Evolutionary conservation across 805 yeast genomes (phyloP).

Genomic region (Vanderwaltozyma yarrowii): DNA sequence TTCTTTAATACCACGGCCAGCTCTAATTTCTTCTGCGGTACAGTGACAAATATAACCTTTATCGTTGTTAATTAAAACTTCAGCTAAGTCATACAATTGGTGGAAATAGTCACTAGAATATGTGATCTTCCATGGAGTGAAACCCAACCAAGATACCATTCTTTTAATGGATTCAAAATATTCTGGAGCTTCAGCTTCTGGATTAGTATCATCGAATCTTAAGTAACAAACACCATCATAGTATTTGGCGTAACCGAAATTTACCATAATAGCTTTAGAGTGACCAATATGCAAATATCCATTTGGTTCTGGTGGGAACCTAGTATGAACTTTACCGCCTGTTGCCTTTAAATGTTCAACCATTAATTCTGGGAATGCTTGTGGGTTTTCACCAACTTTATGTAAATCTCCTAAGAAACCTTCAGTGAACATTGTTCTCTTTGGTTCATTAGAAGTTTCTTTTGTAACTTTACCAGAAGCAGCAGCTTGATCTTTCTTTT

Average conservation of each 20-base stretch:
- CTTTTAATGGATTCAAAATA: slow-evolving; percentile 76
- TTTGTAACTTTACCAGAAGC: slow-evolving; percentile 4
- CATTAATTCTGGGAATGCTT: slow-evolving; percentile 77
- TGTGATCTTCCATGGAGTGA: slow-evolving; percentile 86
- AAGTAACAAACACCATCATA: slow-evolving; percentile 82
- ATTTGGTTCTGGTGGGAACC: slow-evolving; percentile 98
- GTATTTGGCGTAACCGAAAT: slow-evolving; percentile 91
- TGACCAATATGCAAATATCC: slow-evolving; percentile 99
- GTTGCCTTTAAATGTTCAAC: slow-evolving; percentile 69
- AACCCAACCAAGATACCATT: slow-evolving; percentile 92
- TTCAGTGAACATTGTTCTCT: slow-evolving; percentile 80
- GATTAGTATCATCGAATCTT: slow-evolving; percentile 95
- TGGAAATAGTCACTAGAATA: slow-evolving; percentile 96
- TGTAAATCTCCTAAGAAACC: slow-evolving; percentile 95
- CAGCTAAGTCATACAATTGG: slow-evolving; percentile 79
- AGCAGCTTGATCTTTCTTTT: slow-evolving; percentile 21
- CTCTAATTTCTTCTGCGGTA: slow-evolving; percentile 82
- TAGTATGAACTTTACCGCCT: slow-evolving; percentile 74
- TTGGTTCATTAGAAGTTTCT: slow-evolving; percentile 9
- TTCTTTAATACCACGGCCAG: slow-evolving; percentile 79
- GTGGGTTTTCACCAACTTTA: slow-evolving; percentile 92
- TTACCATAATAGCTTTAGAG: slow-evolving; percentile 94
- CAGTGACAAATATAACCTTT: slow-evolving; percentile 90
- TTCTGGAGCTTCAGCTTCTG: slow-evolving; percentile 95
- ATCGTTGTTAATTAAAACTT: slow-evolving; percentile 56